phyloP scores from a whole-genome alignment of 768 basidiomycete species.

The Obba rivulosa region DNA sequence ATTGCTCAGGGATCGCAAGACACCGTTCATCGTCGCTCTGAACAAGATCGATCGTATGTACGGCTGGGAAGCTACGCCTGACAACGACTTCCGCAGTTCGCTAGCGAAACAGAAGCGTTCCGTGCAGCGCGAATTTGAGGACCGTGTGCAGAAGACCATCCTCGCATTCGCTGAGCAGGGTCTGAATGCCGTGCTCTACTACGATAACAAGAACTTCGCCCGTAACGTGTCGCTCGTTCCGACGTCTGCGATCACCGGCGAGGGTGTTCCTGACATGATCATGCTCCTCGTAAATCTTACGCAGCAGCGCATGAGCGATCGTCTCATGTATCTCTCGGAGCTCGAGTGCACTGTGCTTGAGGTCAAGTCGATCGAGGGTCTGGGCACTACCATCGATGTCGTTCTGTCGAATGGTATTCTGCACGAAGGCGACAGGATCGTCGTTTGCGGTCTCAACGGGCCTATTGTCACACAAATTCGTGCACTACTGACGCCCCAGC shows the following conservation, averaged over 20 bases:
- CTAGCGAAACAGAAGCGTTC: constrained; percentile 72
- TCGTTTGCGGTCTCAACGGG: constrained; percentile 95
- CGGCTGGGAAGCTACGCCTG: constrained; percentile 86
- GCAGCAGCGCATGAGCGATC: constrained; percentile 95
- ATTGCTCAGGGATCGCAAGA: constrained; percentile 86
- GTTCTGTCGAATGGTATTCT: constrained; percentile 92
- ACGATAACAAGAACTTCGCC: constrained; percentile 94
- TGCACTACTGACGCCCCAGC: constrained; percentile 93
- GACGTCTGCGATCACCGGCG: constrained; percentile 96
- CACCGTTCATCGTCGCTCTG: constrained; percentile 96
- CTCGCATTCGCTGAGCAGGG: constrained; percentile 98
- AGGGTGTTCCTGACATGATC: constrained; percentile 99
- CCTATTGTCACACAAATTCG: constrained; percentile 94
- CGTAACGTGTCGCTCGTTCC: constrained; percentile 95
- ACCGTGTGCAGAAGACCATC: constrained; percentile 78
- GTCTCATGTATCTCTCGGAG: constrained; percentile 96
- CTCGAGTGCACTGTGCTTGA: constrained; percentile 97
- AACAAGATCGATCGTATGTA: constrained; percentile 99
- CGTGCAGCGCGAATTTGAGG: constrained; percentile 90
- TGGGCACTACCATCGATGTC: constrained; percentile 97
- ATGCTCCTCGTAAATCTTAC: constrained; percentile 96
- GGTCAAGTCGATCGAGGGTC: constrained; percentile 97
- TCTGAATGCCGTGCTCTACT: constrained; percentile 91
- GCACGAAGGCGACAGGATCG: constrained; percentile 88
- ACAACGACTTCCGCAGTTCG: constrained; percentile 90